Conservation (phyloP, 2,329 filamentous ascomycete genomes). For the Tolypocladium tropicale region DNA sequence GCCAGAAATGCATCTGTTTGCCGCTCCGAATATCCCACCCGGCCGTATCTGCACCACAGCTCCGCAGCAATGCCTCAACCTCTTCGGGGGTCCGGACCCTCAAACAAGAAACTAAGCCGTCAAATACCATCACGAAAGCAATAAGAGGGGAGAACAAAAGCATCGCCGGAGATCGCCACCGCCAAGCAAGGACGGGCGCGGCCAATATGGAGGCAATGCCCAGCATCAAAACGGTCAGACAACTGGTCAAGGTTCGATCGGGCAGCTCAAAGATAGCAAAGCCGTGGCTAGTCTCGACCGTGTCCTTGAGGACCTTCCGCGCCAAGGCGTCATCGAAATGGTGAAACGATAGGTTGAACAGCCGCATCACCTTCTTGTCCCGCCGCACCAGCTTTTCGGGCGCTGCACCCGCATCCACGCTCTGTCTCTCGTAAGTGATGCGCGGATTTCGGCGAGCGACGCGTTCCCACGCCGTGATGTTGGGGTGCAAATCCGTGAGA, state of each 20-base stretch:
- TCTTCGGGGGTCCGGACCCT: constrained; percentile 58
- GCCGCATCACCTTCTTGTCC: constrained; percentile 48
- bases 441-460: constrained; percentile 41
- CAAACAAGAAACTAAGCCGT: constrained; percentile 57
- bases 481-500: constrained; percentile 56
- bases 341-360: constrained; percentile 69
- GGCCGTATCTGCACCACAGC: constrained; percentile 32
- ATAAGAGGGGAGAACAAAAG: constrained; percentile 40
- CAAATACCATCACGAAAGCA: constrained; percentile 57
- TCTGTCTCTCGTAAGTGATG: constrained; percentile 46
- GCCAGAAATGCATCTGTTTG: constrained; percentile 36
- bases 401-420: constrained; percentile 55
- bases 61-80: constrained; percentile 47
- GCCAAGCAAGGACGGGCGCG: constrained; percentile 43
- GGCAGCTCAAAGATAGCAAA: constrained; percentile 71
- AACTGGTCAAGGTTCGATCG: constrained; percentile 45
- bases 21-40: constrained; percentile 42
- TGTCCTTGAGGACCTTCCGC: constrained; percentile 50
- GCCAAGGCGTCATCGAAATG: constrained; percentile 61
- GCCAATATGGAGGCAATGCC: constrained; percentile 39
- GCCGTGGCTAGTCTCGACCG: constrained; percentile 52
- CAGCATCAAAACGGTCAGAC: constrained; percentile 42
- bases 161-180: constrained; percentile 39
- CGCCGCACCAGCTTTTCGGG: constrained; percentile 36
- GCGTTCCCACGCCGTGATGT: constrained; percentile 47